phyloP scores from a whole-genome alignment of 139 green algal species.

The Chlamydomonas incerta region DNA sequence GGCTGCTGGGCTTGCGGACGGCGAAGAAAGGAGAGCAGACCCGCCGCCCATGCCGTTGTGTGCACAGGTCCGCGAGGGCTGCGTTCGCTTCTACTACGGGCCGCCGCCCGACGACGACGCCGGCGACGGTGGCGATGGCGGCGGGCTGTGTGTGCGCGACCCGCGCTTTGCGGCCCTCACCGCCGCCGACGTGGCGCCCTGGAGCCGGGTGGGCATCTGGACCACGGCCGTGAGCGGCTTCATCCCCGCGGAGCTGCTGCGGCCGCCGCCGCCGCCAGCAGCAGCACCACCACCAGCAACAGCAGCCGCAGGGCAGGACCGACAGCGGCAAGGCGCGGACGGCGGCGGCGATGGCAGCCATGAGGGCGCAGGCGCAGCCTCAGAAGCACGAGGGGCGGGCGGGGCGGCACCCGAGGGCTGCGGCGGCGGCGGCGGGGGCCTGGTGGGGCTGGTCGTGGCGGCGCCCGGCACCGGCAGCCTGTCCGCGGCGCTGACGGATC shows the following conservation, averaged over 20 bases:
- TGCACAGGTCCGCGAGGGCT: slow-evolving; percentile 39
- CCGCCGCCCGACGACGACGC: neutral
- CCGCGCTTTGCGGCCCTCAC: neutral
- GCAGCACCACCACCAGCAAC: no score
- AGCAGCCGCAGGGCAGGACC: no score
- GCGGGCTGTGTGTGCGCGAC: neutral
- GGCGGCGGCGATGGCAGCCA: no score
- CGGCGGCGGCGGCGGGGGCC: neutral
- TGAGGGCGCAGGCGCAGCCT: no score
- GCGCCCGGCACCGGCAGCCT: slow-evolving; percentile 51
- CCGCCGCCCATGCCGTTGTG: no score
- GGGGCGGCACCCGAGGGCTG: no score
- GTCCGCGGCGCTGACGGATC: neutral
- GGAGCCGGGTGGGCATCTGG: slow-evolving; percentile 42
- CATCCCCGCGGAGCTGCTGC: slow-evolving; percentile 39
- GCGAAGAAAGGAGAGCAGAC: no score
- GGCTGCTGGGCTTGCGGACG: no score
- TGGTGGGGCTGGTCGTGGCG: slow-evolving; percentile 52
- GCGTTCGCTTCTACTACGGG: slow-evolving; percentile 34
- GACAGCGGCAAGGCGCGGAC: no score
- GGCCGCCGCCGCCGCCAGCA: no score
- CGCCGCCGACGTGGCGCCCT: neutral
- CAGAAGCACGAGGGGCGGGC: no score
- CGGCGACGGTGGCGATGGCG: neutral
- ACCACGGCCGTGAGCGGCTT: neutral